Conservation (phyloP, 108 stramenopile genomes). For the Pseudonitzschia multiseries region DNA sequence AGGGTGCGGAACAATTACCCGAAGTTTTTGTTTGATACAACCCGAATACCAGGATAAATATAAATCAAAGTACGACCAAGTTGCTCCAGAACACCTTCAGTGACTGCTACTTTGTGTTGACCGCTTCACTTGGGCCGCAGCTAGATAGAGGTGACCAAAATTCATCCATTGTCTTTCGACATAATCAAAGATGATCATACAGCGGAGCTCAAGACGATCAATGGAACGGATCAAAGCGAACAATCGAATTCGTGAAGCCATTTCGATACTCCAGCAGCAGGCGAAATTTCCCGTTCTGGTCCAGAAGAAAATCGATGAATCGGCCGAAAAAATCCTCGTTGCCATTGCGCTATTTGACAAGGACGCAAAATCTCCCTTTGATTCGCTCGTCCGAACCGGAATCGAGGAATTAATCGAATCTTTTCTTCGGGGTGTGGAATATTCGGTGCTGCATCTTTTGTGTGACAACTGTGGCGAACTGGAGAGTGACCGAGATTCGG, state of each 20-base stretch:
- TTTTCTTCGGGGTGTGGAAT: not conserved
- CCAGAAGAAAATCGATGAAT: not conserved
- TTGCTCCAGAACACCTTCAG: too few species aligned
- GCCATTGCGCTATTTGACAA: not conserved
- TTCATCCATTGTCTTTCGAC: not conserved
- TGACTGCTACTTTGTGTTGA: too few species aligned
- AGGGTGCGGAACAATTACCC: too few species aligned
- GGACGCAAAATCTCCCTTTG: not conserved
- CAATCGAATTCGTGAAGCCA: not conserved
- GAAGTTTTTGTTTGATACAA: too few species aligned
- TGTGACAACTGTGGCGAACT: not conserved
- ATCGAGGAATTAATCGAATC: not conserved
- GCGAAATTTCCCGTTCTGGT: not conserved
- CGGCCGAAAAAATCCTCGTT: not conserved
- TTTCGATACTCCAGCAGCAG: not conserved
- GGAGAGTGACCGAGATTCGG: not conserved
- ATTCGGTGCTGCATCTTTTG: not conserved
- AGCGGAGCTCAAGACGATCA: not conserved
- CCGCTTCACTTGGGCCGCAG: not conserved
- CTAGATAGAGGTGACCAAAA: not conserved
- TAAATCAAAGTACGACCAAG: too few species aligned
- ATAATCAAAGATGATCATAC: not conserved
- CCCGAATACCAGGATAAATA: too few species aligned
- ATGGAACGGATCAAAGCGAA: not conserved
- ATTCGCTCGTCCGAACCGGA: not conserved